These are phyloP conservation scores for Hsuehochloa calcarea DNA, from an alignment of 176 grass and related monocot genomes.

Conservation along the genomic window DNA sequence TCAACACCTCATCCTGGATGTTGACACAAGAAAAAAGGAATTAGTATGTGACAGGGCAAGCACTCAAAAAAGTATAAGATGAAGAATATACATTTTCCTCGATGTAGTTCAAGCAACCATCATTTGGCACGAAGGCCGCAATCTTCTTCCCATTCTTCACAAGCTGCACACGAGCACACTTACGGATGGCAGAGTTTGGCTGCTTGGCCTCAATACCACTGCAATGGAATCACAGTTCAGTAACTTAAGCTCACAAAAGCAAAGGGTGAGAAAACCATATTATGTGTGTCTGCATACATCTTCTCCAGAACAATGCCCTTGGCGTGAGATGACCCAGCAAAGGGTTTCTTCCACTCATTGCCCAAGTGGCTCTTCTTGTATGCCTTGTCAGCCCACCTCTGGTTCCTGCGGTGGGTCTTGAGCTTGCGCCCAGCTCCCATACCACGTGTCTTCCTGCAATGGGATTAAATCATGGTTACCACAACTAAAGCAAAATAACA, in stretches of 20 bases:
- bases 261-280: background rate
- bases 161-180: conserved; percentile 71
- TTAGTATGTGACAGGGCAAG: background rate
- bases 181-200: conserved; percentile 72
- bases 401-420: conserved; percentile 69
- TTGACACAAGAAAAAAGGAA: background rate
- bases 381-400: conserved; percentile 70
- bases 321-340: conserved; percentile 61
- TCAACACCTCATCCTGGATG: conserved; percentile 61
- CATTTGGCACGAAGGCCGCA: conserved; percentile 64
- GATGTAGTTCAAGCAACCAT: conserved; percentile 72
- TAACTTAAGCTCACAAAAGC: background rate
- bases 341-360: conserved; percentile 76
- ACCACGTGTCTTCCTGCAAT: conserved; percentile 70
- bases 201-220: conserved; percentile 75
- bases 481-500: background rate
- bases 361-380: conserved; percentile 82
- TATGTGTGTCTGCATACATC: conserved; percentile 37
- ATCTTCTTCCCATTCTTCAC: conserved; percentile 80
- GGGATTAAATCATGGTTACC: background rate
- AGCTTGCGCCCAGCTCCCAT: conserved; percentile 73
- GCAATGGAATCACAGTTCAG: conserved; percentile 4
- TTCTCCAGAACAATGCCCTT: conserved; percentile 80
- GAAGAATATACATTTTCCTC: conserved; percentile 47
- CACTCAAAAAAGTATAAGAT: background rate